phyloP scores from a whole-genome alignment of 2,329 filamentous ascomycete genomes.

The Talaromyces sp. region DNA sequence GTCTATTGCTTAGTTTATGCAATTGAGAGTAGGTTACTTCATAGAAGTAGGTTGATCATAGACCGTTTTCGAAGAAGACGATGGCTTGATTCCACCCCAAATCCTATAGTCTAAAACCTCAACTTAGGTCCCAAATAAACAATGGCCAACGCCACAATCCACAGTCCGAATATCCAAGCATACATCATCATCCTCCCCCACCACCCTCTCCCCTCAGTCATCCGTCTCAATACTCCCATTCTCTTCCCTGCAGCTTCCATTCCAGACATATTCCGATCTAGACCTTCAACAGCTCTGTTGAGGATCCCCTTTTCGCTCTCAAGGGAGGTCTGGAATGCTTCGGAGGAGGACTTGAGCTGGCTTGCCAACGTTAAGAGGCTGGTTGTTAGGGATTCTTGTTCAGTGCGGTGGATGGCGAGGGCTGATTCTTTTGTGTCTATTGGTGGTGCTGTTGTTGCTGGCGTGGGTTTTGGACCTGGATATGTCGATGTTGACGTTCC shows the following conservation, averaged over 20 bases:
- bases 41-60: background rate
- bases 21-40: background rate
- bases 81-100: background rate
- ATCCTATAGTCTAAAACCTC: slow-evolving; percentile 60
- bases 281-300: slow-evolving; percentile 66
- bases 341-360: slow-evolving; percentile 72
- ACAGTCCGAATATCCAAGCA: slow-evolving; percentile 77
- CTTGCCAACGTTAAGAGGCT: slow-evolving; percentile 79
- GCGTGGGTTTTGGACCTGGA: background rate
- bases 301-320: slow-evolving; percentile 74
- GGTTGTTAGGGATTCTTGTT: slow-evolving; percentile 79
- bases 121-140: slow-evolving; percentile 88
- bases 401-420: slow-evolving; percentile 71
- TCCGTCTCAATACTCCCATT: slow-evolving; percentile 73
- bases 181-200: slow-evolving; percentile 82
- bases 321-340: slow-evolving; percentile 68
- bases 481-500: slow-evolving; percentile 5
- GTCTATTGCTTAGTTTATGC: background rate
- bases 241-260: slow-evolving; percentile 73
- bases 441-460: slow-evolving; percentile 8
- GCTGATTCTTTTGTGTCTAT: slow-evolving; percentile 57
- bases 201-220: slow-evolving; percentile 88
- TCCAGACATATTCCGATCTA: slow-evolving; percentile 72
- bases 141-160: slow-evolving; percentile 72
- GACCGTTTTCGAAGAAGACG: background rate